Evolutionary conservation across 1,139 yeast genomes (phyloP).

Genomic region (Yamadazyma triangularis): DNA sequence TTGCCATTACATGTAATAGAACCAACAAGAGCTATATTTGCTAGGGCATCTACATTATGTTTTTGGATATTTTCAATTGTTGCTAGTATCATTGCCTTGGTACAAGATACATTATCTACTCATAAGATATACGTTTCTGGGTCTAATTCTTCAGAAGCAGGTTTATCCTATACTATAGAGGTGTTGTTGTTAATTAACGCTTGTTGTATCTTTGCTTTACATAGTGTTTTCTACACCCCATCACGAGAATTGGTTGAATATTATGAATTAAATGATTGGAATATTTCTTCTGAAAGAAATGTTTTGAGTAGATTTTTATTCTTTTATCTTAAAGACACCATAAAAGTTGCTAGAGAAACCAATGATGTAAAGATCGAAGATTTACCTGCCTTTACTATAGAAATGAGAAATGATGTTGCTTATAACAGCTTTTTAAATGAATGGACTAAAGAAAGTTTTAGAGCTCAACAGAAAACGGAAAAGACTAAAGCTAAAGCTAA

Average conservation of each 20-base stretch:
- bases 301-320: constrained; percentile 20
- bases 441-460: constrained; percentile 20
- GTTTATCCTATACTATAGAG: constrained; percentile 16
- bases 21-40: constrained; percentile 23
- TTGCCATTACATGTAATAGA: constrained; percentile 31
- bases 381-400: constrained; percentile 21
- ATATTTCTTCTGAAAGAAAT: constrained; percentile 18
- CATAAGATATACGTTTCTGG: constrained; percentile 23
- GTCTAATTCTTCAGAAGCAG: constrained; percentile 7
- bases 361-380: constrained; percentile 17
- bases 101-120: constrained; percentile 27
- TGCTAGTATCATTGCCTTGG: constrained; percentile 15
- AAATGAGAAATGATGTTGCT: constrained; percentile 17
- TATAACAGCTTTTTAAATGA: constrained; percentile 14
- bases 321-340: constrained; percentile 18
- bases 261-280: constrained; percentile 32
- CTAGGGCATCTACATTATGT: constrained; percentile 24
- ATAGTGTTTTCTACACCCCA: constrained; percentile 37
- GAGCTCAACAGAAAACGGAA: constrained; percentile 13
- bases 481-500: constrained; percentile 5
- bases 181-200: constrained; percentile 21
- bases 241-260: constrained; percentile 39
- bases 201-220: constrained; percentile 31
- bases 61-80: constrained; percentile 25
- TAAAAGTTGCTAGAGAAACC: constrained; percentile 18